phyloP scores from a whole-genome alignment of 257 asterid genomes.

The Gentiana macrophylla region DNA sequence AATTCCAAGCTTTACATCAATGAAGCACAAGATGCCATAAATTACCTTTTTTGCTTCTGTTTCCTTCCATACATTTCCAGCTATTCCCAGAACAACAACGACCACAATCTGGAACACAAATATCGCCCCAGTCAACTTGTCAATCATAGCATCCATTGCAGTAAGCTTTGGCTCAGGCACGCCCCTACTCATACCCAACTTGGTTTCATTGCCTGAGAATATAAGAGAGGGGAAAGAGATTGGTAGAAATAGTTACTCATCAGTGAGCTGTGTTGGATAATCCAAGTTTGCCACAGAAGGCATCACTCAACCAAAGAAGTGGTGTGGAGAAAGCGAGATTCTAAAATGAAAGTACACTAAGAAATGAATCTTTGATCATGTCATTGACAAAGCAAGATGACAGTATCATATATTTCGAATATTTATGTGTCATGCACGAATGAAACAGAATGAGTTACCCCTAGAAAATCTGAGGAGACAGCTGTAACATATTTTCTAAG shows the following conservation, averaged over 20 bases:
- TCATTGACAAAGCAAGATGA: too few species aligned
- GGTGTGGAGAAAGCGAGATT: neutral
- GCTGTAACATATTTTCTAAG: too few species aligned
- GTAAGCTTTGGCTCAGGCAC: conserved; percentile 98
- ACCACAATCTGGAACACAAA: conserved; percentile 92
- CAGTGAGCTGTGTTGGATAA: too few species aligned
- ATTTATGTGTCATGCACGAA: too few species aligned
- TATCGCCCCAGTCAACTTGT: conserved; percentile 98
- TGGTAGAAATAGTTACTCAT: neutral
- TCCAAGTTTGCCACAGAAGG: neutral
- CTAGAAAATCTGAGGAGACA: too few species aligned
- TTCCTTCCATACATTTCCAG: conserved; percentile 98
- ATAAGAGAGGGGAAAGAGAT: conserved; percentile 6
- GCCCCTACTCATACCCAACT: conserved; percentile 98
- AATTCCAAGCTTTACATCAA: neutral
- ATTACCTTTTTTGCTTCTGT: conserved; percentile 90
- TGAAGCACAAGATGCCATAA: conserved; percentile 9
- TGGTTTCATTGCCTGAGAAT: conserved; percentile 81
- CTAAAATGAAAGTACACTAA: neutral
- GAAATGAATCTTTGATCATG: too few species aligned
- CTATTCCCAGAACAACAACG: conserved; percentile 90
- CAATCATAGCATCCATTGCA: conserved; percentile 98
- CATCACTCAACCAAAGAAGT: neutral
- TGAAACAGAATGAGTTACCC: too few species aligned
- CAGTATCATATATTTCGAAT: too few species aligned